Evolutionary conservation across 305 asterid species (phyloP).

Genomic region (Andrographis paniculata): DNA sequence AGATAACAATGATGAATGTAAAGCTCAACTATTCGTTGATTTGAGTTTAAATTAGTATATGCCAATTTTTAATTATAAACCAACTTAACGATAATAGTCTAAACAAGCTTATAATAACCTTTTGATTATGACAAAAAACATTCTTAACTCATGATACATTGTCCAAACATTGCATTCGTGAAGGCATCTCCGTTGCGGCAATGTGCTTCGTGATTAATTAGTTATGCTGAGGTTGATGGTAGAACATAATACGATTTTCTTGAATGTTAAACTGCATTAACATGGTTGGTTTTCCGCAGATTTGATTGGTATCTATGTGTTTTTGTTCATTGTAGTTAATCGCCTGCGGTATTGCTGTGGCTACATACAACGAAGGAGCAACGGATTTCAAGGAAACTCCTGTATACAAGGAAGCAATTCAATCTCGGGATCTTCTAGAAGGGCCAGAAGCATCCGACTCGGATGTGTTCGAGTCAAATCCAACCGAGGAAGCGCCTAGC

Average conservation of each 20-base stretch:
- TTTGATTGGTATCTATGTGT: background rate
- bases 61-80: too few species aligned
- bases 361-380: constrained; percentile 76
- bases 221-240: too few species aligned
- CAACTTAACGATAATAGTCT: too few species aligned
- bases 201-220: too few species aligned
- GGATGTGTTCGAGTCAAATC: constrained; percentile 83
- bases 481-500: constrained; percentile 84
- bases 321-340: constrained; percentile 37
- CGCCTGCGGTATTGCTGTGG: constrained; percentile 80
- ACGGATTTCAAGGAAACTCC: constrained; percentile 88
- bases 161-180: too few species aligned
- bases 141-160: too few species aligned
- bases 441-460: constrained; percentile 67
- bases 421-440: constrained; percentile 69
- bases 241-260: background rate
- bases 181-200: too few species aligned
- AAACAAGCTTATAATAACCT: too few species aligned
- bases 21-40: too few species aligned
- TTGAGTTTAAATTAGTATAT: too few species aligned
- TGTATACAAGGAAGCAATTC: constrained; percentile 74
- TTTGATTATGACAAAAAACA: too few species aligned
- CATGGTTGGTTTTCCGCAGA: background rate
- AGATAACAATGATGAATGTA: too few species aligned
- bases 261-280: background rate